phyloP scores from a whole-genome alignment of 176 grass and related monocot species.

The Hsuehochloa calcarea region DNA sequence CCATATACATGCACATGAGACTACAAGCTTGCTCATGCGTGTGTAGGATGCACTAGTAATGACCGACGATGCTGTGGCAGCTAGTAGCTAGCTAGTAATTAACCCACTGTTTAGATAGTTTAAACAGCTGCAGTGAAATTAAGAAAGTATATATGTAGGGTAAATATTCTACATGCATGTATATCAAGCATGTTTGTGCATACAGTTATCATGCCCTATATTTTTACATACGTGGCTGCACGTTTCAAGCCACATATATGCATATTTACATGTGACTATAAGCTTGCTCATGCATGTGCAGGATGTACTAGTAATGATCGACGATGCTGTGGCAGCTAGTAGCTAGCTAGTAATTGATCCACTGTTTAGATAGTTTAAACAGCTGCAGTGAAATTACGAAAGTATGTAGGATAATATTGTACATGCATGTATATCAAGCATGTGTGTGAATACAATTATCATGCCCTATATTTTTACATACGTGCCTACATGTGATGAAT shows the following conservation, averaged over 20 bases:
- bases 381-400: neutral
- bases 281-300: neutral
- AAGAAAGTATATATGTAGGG: neutral
- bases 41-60: no score
- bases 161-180: neutral
- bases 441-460: neutral
- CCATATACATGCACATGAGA: neutral
- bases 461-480: neutral
- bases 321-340: no score
- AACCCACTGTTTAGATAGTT: neutral
- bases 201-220: neutral
- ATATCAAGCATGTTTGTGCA: neutral
- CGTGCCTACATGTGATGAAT: neutral
- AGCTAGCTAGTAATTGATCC: neutral
- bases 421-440: neutral
- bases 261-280: no score
- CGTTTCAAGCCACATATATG: no score
- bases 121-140: neutral
- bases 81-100: neutral
- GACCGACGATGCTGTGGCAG: no score
- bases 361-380: neutral
- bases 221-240: neutral
- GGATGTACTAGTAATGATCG: no score
- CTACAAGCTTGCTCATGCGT: neutral
- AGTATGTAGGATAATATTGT: neutral